Percentiles rank a stretch among this genome's conserved stretches.
Conservation (phyloP, 2,329 filamentous ascomycete species). For the Emmonsiellopsis sp. region DNA sequence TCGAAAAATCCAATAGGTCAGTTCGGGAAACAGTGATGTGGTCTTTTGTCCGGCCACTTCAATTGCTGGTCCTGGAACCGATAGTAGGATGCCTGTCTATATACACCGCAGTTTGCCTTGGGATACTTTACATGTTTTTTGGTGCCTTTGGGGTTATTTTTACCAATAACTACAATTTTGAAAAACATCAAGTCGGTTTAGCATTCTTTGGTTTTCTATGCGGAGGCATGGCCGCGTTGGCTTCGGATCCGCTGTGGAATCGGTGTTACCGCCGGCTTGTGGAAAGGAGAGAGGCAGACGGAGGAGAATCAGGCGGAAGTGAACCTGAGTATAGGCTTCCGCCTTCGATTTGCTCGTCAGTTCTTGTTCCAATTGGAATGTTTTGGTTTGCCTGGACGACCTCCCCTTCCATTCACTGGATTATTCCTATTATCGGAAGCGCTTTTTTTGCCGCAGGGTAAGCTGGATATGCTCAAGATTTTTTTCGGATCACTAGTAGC, state of each 20-base stretch:
- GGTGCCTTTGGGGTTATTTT: constrained; percentile 37
- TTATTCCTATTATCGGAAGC: constrained; percentile 59
- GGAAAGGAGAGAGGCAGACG: background rate
- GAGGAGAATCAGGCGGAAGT: background rate
- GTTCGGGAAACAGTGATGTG: constrained; percentile 47
- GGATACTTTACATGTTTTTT: constrained; percentile 30
- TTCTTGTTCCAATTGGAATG: constrained; percentile 63
- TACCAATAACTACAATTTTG: constrained; percentile 30
- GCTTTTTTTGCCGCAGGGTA: constrained; percentile 56
- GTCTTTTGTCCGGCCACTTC: constrained; percentile 48
- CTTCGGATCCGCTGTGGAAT: background rate
- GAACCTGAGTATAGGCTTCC: constrained; percentile 79
- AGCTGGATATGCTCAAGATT: constrained; percentile 23
- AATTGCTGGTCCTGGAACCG: constrained; percentile 32
- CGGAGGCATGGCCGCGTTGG: background rate
- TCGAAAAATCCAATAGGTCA: constrained; percentile 58
- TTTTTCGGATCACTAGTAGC: background rate
- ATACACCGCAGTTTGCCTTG: background rate
- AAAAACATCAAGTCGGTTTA: constrained; percentile 21
- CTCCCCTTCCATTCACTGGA: constrained; percentile 58
- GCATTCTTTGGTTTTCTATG: constrained; percentile 22
- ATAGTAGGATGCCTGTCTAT: constrained; percentile 27
- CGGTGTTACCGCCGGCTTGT: background rate
- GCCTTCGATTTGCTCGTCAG: constrained; percentile 54
- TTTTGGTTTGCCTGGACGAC: constrained; percentile 80